Percentiles rank a stretch among this genome's conserved stretches.
Evolutionary conservation across 441 rosid species (phyloP).

Genomic region (Pelargonium cotyledonis): DNA sequence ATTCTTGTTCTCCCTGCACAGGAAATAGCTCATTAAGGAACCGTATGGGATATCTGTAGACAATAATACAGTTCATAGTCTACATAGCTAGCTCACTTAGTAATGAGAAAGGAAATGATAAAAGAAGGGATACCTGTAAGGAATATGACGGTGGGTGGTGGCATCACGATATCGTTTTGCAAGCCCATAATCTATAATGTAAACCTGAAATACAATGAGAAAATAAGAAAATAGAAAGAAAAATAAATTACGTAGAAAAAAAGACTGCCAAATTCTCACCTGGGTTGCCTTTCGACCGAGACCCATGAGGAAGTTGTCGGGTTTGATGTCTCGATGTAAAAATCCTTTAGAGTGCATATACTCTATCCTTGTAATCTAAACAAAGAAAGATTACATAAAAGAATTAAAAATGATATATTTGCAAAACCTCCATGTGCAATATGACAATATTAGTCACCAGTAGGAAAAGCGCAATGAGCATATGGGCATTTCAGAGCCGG

Average conservation of each 20-base stretch:
- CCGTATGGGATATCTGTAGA: not conserved
- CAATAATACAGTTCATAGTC: not conserved
- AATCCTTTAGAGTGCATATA: constrained; percentile 83
- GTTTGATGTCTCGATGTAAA: constrained; percentile 87
- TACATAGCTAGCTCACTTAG: constrained; percentile 2
- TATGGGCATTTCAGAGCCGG: not conserved
- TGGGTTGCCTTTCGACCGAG: constrained; percentile 90
- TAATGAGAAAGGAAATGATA: not conserved
- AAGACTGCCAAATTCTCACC: constrained; percentile 30
- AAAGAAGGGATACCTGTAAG: constrained; percentile 42
- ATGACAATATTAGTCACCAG: too few relatives aligned
- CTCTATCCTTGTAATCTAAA: constrained; percentile 78
- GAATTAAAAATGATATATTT: not conserved
- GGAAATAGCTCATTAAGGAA: constrained; percentile 14
- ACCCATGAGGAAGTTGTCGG: constrained; percentile 96
- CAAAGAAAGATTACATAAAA: not conserved
- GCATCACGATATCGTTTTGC: constrained; percentile 57
- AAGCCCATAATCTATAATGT: constrained; percentile 59
- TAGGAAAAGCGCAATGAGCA: not conserved
- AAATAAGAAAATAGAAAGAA: not conserved
- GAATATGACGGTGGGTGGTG: constrained; percentile 49
- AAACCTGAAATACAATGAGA: constrained; percentile 35
- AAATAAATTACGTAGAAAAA: constrained; percentile 1
- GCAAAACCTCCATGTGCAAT: not conserved
- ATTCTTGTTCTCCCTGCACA: constrained; percentile 53